phyloP scores from a whole-genome alignment of 169 alveolate genomes.

The Amoebophrya sp. region DNA sequence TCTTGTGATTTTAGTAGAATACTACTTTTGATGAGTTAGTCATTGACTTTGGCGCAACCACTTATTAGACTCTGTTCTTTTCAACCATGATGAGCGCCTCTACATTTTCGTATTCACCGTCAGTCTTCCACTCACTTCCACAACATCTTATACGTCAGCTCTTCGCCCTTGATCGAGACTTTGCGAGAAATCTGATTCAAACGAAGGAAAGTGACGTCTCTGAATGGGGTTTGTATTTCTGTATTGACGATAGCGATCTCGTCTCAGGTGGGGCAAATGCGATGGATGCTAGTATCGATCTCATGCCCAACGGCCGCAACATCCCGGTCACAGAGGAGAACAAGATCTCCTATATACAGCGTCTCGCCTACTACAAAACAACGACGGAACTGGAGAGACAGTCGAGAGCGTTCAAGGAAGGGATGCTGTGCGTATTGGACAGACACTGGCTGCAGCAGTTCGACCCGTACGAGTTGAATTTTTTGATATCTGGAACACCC shows the following conservation, averaged over 20 bases:
- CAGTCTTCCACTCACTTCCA: background rate
- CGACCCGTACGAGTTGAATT: slow-evolving; percentile 83
- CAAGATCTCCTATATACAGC: slow-evolving; percentile 71
- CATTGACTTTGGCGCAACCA: no score
- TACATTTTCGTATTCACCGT: background rate
- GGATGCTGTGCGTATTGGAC: slow-evolving; percentile 82
- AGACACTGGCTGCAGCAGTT: slow-evolving; percentile 79
- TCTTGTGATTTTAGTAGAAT: no score
- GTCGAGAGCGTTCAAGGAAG: slow-evolving; percentile 72
- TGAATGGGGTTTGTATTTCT: slow-evolving; percentile 38
- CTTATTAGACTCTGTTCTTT: no score
- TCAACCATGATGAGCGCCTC: background rate
- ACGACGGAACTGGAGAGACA: slow-evolving; percentile 72
- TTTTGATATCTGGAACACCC: slow-evolving; percentile 84
- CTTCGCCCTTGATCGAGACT: background rate
- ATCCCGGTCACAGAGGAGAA: slow-evolving; percentile 63
- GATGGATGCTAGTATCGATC: slow-evolving; percentile 47
- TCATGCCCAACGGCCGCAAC: slow-evolving; percentile 60
- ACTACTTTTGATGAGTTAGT: no score
- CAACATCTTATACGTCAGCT: background rate
- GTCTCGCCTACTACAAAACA: slow-evolving; percentile 75
- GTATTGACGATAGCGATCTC: slow-evolving; percentile 37
- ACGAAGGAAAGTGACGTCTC: background rate
- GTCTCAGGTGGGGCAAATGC: slow-evolving; percentile 31
- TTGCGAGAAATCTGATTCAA: background rate